Base-by-base conservation (phyloP, 208 protist genomes). In the Phytomonas francai region DNA sequence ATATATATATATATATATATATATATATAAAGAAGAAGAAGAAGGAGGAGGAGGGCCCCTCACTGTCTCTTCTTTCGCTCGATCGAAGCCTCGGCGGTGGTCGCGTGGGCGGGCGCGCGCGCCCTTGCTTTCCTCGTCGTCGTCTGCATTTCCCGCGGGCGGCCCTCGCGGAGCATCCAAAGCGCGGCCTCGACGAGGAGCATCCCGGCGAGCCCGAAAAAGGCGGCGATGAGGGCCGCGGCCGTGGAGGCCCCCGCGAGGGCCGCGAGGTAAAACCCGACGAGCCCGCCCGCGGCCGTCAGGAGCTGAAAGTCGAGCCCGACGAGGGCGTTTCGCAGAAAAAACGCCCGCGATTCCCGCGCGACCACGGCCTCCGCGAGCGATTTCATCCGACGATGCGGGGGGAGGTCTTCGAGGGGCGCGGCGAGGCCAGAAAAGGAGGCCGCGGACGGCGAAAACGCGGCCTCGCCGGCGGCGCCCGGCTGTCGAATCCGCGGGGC, bases 271-370 rank as follows among this genome's bases (percentile, higher is more conserved):
- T 91, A 91, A 76, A 89, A 93, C 12, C 88, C 88, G 2, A 87
- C 80, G 6, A 67, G 75, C 2, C 74, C 88, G 12, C 83, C 88
- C 28, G 81, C 81, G 12, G 91, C 67, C 12, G 81, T 73, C 88
- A 93, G 91, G 56, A 91, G 51, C 30, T 85, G 78, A 27, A 93
- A 87, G 69, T 93, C 88, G 34, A 91, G 73, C 16, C 85, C 83
- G 68, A 93, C 87, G 12, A 78, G 83, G 3, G 76, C 80, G 62
- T 83, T 79, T 1, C 72, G 74, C 31, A 93, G 28, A 59, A 93
- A 91, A 36, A 71, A 34, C 4, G 79, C 71, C 75, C 83, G 85
- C 0, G 79, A 84, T 67, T 27, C n/a, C 56, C 25, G 22, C 32
- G 36, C 3, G 19, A 7, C 9, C 56, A 34, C 39, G 22, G 19